Evolutionary conservation across 2,329 filamentous ascomycete genomes (phyloP).

Genomic region (Fusarium goolgardi): DNA sequence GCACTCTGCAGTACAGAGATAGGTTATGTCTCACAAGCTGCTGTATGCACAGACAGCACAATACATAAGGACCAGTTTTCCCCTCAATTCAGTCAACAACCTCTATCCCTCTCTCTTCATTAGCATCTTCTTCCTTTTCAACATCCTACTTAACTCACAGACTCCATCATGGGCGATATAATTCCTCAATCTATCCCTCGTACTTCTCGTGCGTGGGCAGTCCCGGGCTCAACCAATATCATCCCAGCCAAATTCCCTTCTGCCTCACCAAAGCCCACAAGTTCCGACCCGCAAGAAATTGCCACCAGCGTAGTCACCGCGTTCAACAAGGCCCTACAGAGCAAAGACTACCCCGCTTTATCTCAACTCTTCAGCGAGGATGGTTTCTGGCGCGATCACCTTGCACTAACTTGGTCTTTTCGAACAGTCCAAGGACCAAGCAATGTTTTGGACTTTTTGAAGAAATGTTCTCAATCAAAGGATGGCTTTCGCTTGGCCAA

Average conservation of each 20-base stretch:
- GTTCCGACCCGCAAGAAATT: slow-evolving; percentile 53
- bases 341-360: slow-evolving; percentile 51
- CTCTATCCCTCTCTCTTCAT: not conserved
- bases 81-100: slow-evolving; percentile 17
- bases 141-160: not conserved
- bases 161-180: slow-evolving; percentile 37
- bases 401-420: slow-evolving; percentile 67
- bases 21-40: slow-evolving; percentile 14
- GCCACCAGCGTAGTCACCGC: slow-evolving; percentile 53
- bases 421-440: slow-evolving; percentile 60
- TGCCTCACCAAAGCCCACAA: slow-evolving; percentile 39
- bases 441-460: slow-evolving; percentile 56
- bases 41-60: slow-evolving; percentile 1
- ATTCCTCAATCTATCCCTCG: slow-evolving; percentile 40
- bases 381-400: slow-evolving; percentile 69
- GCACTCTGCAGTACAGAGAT: not conserved
- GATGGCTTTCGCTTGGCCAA: slow-evolving; percentile 57
- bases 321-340: slow-evolving; percentile 57
- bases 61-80: slow-evolving; percentile 19
- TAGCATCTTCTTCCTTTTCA: not conserved
- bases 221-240: slow-evolving; percentile 67
- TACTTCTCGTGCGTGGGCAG: slow-evolving; percentile 45
- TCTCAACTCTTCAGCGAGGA: slow-evolving; percentile 50
- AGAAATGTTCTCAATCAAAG: slow-evolving; percentile 45
- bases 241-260: slow-evolving; percentile 58